Percentiles rank a stretch among this genome's conserved stretches.
phyloP scores from a whole-genome alignment of 2,329 filamentous ascomycete species.

The Fusarium sp. region DNA sequence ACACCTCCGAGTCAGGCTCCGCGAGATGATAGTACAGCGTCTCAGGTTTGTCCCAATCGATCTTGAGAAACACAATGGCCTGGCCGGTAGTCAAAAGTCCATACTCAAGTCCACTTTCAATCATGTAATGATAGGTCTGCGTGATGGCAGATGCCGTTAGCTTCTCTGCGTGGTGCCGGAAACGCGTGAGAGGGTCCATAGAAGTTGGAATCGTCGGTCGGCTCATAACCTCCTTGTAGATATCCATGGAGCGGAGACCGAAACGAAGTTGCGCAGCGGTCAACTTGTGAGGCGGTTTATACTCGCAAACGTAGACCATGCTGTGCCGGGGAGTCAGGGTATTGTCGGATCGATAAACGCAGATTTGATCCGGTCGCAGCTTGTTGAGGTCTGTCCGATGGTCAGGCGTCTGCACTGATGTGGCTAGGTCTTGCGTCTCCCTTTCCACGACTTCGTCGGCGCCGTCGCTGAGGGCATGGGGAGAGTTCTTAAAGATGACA shows the following conservation, averaged over 20 bases:
- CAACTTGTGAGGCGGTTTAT: slow-evolving; percentile 58
- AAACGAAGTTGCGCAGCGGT: slow-evolving; percentile 52
- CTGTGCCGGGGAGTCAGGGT: too few species aligned
- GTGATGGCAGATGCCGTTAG: slow-evolving; percentile 54
- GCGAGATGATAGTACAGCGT: slow-evolving; percentile 13
- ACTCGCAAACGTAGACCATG: slow-evolving; percentile 48
- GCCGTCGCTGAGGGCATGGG: too few species aligned
- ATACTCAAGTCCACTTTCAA: slow-evolving; percentile 54
- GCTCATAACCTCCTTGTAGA: slow-evolving; percentile 49
- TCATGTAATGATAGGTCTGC: slow-evolving; percentile 60
- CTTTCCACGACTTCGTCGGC: too few species aligned
- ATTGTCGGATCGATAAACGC: too few species aligned
- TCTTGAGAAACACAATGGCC: slow-evolving; percentile 4
- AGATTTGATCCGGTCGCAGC: too few species aligned
- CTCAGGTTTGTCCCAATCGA: slow-evolving; percentile 13
- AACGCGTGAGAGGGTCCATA: slow-evolving; percentile 42
- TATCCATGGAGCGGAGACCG: slow-evolving; percentile 53
- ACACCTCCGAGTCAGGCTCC: neutral
- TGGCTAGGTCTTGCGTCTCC: too few species aligned
- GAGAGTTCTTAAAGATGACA: too few species aligned
- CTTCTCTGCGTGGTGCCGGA: slow-evolving; percentile 49
- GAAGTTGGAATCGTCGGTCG: slow-evolving; percentile 41
- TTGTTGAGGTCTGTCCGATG: too few species aligned
- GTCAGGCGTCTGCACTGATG: too few species aligned
- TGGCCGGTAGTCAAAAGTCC: slow-evolving; percentile 46